These are phyloP conservation scores for Leishmania guyanensis DNA, from an alignment of 208 protist species.

Conservation along the genomic window DNA sequence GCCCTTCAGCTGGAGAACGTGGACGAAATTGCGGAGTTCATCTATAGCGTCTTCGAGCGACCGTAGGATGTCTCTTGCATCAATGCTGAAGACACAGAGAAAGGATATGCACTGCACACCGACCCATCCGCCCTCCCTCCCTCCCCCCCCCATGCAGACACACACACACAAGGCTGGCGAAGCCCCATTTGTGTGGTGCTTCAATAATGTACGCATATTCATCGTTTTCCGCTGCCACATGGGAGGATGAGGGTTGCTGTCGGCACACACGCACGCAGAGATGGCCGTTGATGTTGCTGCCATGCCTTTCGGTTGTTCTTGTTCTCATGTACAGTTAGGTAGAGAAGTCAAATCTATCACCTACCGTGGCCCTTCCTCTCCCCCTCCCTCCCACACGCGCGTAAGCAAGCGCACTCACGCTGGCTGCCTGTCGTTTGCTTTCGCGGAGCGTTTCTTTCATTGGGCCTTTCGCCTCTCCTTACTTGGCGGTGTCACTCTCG, in stretches of 20 bases:
- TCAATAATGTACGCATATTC: background rate
- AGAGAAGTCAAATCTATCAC: background rate
- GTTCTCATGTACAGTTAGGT: conserved; percentile 4
- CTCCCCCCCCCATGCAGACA: background rate
- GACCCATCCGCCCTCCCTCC: background rate
- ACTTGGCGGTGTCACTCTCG: background rate
- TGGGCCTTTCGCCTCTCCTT: background rate
- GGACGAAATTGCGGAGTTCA: conserved; percentile 72
- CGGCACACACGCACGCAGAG: background rate
- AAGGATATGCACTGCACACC: background rate
- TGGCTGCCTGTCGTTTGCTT: background rate
- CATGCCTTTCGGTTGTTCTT: background rate
- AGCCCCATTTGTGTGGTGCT: background rate
- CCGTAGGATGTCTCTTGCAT: background rate
- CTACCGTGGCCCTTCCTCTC: background rate
- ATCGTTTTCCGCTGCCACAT: background rate
- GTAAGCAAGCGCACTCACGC: background rate
- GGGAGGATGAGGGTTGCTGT: background rate
- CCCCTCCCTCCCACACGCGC: no score
- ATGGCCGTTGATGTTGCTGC: background rate
- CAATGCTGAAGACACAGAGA: background rate
- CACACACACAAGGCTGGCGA: background rate
- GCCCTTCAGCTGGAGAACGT: conserved; percentile 37
- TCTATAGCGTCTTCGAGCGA: conserved; percentile 61
- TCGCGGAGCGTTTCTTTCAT: background rate